Base-by-base conservation (phyloP, 345 rosid genomes). In the Excoecaria agallocha region DNA sequence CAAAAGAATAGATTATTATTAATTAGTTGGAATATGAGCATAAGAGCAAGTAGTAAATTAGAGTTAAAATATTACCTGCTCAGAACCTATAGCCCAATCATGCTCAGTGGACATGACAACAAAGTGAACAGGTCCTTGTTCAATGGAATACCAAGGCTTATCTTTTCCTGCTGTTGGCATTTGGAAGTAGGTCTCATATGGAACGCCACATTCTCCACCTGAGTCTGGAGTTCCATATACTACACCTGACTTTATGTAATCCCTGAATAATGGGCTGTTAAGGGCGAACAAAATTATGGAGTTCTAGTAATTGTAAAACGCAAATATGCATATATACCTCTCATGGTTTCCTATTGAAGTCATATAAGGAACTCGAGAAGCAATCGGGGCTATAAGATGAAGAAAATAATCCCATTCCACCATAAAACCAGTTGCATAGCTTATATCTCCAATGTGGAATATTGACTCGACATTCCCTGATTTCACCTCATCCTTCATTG, bases 381-480 rank as follows among this genome's bases (percentile, higher is more conserved):
- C 95, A 75, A 87, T 11, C 6, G 91, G 92, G 54, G 9, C 77
- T 41, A 87, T 86, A 30, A 79, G 92, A 24, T 83, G 72, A 62
- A 90, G 91, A 73, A 88, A 90, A 76, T 58, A 90, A 55, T 90
- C 92, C 95, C 92, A 90, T 79, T 90, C 95, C 25, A 86, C 95
- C 30, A 88, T 74, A 65, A 88, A 88, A 6, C 95, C 95, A 0
- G 95, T 90, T 46, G 95, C 92, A 60, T 90, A 90, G 81, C 92
- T 88, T 71, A 90, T 88, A 75, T 88, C 95, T 68, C 95, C 95
- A 60, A 87, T 87, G 85, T 90, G 95, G 78, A 90, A 90, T 74
- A 90, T 80, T 59, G 91, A 81, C 55, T 88, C 91, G 61, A 86
- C 77, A 9, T 49, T 82, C 2, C 89, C 89, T 3, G 77, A 73